These are phyloP conservation scores for Zopfia rhizophila DNA, from an alignment of 2,329 filamentous ascomycete species.

Conservation along the genomic window DNA sequence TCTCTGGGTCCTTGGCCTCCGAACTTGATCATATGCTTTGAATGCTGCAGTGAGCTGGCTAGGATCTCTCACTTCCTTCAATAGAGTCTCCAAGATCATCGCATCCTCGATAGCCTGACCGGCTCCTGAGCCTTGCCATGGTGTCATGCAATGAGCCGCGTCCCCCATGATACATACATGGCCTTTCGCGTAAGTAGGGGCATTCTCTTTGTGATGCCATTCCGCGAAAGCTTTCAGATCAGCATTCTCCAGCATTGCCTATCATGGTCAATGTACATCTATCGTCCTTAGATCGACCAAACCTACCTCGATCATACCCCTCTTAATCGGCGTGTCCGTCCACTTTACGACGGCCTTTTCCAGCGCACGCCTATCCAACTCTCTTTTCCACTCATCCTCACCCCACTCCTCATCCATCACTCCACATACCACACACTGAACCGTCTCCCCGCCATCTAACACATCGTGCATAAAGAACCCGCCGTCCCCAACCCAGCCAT, in stretches of 20 bases:
- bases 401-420: constrained; percentile 15
- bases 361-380: constrained; percentile 9
- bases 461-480: constrained; percentile 28
- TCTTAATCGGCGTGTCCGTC: constrained; percentile 47
- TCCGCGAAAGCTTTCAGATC: constrained; percentile 16
- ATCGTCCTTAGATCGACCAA: constrained; percentile 50
- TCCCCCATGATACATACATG: constrained; percentile 60
- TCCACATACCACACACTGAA: constrained; percentile 17
- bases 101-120: constrained; percentile 64
- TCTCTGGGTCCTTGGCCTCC: constrained; percentile 22
- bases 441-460: constrained; percentile 23
- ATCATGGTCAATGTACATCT: neutral
- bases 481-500: constrained; percentile 26
- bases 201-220: constrained; percentile 9
- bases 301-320: constrained; percentile 58
- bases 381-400: constrained; percentile 10
- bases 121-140: constrained; percentile 64
- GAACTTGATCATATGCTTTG: constrained; percentile 41
- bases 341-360: constrained; percentile 14
- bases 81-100: constrained; percentile 51
- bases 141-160: constrained; percentile 63
- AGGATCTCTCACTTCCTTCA: constrained; percentile 29
- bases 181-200: constrained; percentile 19
- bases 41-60: constrained; percentile 41
- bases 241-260: constrained; percentile 19